Conservation (phyloP, 305 asterid species). For the Fraxinus velutina region DNA sequence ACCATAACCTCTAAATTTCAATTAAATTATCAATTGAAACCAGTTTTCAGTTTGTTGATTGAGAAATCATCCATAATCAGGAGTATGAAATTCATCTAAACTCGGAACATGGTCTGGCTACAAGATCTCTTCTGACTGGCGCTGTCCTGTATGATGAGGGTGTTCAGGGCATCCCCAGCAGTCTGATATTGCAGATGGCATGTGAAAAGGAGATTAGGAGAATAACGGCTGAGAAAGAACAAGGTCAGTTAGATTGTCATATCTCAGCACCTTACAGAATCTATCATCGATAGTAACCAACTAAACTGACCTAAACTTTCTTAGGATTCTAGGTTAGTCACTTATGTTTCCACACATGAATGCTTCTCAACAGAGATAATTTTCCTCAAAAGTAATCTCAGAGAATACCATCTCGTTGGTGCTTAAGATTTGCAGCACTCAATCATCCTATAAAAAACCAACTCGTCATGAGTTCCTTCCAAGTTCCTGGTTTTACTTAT, state of each 20-base stretch:
- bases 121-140: not conserved
- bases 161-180: not conserved
- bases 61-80: not conserved
- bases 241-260: not conserved
- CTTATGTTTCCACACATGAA: not conserved
- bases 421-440: not conserved
- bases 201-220: not conserved
- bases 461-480: not conserved
- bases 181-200: not conserved
- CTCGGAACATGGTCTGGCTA: not conserved
- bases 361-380: not conserved
- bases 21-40: not conserved
- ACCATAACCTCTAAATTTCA: not conserved
- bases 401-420: not conserved
- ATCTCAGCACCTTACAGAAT: not conserved
- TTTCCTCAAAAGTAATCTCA: not conserved
- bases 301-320: not conserved
- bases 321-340: not conserved
- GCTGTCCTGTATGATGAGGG: not conserved
- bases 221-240: not conserved
- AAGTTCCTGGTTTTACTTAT: not conserved
- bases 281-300: not conserved
- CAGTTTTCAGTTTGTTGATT: not conserved
- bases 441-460: not conserved
- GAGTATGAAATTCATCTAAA: not conserved